Evolutionary conservation across 2,329 filamentous ascomycete species (phyloP), one percentile per base, ranked within the genome.

Genomic region (Phialocephala subalpina): DNA sequence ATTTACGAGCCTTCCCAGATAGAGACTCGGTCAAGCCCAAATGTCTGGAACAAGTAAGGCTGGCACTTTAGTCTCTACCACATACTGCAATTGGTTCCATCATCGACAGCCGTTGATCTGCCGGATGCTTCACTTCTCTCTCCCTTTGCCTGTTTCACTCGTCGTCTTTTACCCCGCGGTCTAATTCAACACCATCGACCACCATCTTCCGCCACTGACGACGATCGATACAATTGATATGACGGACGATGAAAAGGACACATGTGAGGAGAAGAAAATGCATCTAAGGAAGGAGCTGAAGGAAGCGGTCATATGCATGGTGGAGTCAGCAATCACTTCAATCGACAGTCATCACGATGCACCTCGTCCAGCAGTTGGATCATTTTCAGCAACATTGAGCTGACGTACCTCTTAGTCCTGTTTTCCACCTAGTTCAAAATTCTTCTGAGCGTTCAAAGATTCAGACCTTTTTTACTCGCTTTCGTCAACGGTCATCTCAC

Each of bases 181-280:
- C 58, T 25, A 25, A 18, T 38, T 35, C 11, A 7, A n/a, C 16
- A 38, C 55, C 29, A 57, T 40, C 20, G 35, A 20, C 4, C 18
- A 22, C 55, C 29, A 57, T 40, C 20, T 52, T 61, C 58, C 58
- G 58, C 58, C 60, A 52, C 52, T 57, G 60, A 58, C 53, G 27
- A 57, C 16, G 27, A 53, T 22, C 5, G 14, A 53, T 29, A 49
- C 20, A 1, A 33, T 49, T 22, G 16, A 3, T n/a, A 40, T 11
- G 9, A 40, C 14, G 14, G 40, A 42, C 16, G 14, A 18, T 42
- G 45, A 49, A 22, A 22, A 49, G 8, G 18, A 22, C 20, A 49
- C n/a, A 22, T 22, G n/a, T 16, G 49, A 53, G 25, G n/a, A 53
- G 22, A 49, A 20, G n/a, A n/a, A 49, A 6, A 42, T 42, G 40